Evolutionary conservation across 805 yeast genomes (phyloP), one percentile per base, ranked within the genome.

Genomic region (Wickerhamiella shivajii): DNA sequence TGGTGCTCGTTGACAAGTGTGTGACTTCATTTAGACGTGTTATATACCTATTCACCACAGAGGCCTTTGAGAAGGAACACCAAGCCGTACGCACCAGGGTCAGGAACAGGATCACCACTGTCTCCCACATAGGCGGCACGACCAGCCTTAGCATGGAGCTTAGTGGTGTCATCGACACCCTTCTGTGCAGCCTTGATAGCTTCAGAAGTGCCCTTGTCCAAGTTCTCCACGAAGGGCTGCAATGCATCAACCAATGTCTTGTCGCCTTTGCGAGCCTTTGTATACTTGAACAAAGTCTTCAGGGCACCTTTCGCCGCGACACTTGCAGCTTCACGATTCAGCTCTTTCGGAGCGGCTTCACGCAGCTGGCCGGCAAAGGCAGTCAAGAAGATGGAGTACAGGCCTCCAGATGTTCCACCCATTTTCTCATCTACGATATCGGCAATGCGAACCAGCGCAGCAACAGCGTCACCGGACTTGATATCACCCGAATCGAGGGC

Each of bases 381-480:
- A 22, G 92, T 71, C 40, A 87, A 61, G 56, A 64, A 80, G 36
- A 85, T 87, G 3, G 93, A 78, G 55, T 85, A 85, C 24, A 85
- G 56, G 1, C 95, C 96, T 34, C 97, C 97, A 1, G 93, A 79
- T 0, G 97, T 87, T 32, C 97, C 97, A 34, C 96, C 97, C 96
- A 87, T 87, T n/a, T 71, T 72, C 36, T 72, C 71, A 52, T 85
- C 96, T 22, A 85, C 83, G 14, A 77, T 55, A 36, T 83, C 93
- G 3, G 95, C 79, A 31, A 85, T 66, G 43, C 69, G 69, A n/a
- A 74, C 63, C 28, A 80, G 53, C 1, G 78, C 69, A 33, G 71
- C 63, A n/a, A 68, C 63, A 14, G 67, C 50, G 6, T 63, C 59
- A 3, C 51, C 41, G 13, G 25, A 25, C 6, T 22, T 20, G 13